Conservation (phyloP, 306 rosid genomes). For the Erythrophleum fordii region DNA sequence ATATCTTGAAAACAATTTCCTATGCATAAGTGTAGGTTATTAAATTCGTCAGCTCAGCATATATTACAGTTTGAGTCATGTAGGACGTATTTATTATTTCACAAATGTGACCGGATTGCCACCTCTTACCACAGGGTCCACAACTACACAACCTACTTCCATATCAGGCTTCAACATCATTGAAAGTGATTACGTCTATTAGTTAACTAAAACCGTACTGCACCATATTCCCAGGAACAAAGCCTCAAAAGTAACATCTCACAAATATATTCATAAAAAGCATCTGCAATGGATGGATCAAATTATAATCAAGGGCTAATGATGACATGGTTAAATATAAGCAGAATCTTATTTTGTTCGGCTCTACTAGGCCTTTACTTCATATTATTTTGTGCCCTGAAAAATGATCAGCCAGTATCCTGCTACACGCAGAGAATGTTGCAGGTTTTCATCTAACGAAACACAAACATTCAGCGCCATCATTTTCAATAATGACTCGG, state of each 20-base stretch:
- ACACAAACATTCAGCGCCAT: neutral
- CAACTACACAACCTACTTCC: neutral
- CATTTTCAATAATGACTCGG: neutral
- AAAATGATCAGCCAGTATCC: neutral
- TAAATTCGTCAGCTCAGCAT: neutral
- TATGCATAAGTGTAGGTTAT: no score
- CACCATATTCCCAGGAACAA: neutral
- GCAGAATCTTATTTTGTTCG: neutral
- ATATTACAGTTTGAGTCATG: neutral
- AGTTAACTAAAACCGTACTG: neutral
- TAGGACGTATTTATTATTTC: neutral
- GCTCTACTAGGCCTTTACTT: neutral
- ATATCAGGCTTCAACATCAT: neutral
- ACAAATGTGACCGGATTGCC: neutral
- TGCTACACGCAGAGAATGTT: neutral
- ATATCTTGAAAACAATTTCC: neutral
- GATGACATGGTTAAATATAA: neutral
- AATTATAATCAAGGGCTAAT: neutral
- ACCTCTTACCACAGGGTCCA: neutral
- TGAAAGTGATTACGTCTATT: neutral
- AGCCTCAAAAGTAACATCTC: neutral
- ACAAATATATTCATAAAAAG: slow-evolving; percentile 1
- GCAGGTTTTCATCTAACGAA: neutral
- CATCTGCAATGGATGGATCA: neutral
- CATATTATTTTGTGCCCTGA: neutral